Percentiles rank a stretch among this genome's conserved stretches.
These are phyloP conservation scores for Zoysia japonica DNA, from an alignment of 176 grass and related monocot species.

Conservation along the genomic window DNA sequence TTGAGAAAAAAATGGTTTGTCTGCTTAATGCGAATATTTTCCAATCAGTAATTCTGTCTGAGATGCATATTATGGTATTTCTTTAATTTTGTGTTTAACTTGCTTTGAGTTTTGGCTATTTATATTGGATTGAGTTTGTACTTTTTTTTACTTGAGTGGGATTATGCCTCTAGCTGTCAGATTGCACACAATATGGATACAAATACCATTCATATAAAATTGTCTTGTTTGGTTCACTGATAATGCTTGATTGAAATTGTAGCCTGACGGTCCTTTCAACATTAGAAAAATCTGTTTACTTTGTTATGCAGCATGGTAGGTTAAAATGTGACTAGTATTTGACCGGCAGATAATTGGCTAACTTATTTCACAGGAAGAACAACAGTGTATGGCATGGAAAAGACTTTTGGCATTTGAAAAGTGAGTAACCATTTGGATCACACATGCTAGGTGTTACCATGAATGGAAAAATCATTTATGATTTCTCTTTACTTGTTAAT, in stretches of 20 bases:
- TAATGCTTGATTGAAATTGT: constrained; percentile 25
- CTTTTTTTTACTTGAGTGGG: constrained; percentile 16
- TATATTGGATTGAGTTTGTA: not conserved
- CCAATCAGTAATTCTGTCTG: not conserved
- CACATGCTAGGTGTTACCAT: constrained; percentile 15
- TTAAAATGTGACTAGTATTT: constrained; percentile 42
- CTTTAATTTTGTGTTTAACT: constrained; percentile 25
- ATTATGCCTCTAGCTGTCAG: not conserved
- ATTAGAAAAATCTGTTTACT: constrained; percentile 15
- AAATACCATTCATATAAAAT: not conserved
- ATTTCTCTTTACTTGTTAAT: not conserved
- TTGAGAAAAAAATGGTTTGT: not conserved
- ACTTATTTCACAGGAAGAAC: constrained; percentile 75
- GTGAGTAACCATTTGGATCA: constrained; percentile 54
- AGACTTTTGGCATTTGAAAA: constrained; percentile 88
- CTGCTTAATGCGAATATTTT: constrained; percentile 3
- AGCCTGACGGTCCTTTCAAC: constrained; percentile 15
- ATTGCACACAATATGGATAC: constrained; percentile 13
- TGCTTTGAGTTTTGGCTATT: constrained; percentile 1
- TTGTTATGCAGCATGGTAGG: constrained; percentile 29
- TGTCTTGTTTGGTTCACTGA: constrained; percentile 35
- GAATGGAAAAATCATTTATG: not conserved
- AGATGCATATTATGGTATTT: constrained; percentile 3
- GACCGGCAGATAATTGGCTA: constrained; percentile 36
- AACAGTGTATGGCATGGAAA: constrained; percentile 91